phyloP scores from a whole-genome alignment of 495 filamentous ascomycete genomes.

The Penicillium arizonense region DNA sequence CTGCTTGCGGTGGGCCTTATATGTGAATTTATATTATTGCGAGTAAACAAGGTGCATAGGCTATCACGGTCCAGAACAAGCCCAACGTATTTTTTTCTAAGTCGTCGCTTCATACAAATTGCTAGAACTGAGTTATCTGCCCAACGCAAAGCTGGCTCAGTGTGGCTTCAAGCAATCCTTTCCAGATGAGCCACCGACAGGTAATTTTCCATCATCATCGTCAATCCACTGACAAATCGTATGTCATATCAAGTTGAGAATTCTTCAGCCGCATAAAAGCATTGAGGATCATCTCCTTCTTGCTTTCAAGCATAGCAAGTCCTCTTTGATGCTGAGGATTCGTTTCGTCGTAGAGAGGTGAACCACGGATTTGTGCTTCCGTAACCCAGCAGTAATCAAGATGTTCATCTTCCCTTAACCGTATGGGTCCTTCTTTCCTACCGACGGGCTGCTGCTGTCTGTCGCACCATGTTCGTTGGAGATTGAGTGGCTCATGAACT shows the following conservation, averaged over 20 bases:
- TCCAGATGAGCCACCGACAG: too few relatives aligned
- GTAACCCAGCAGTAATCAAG: conserved; percentile 1
- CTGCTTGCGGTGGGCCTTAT: too few relatives aligned
- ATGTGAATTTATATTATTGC: too few relatives aligned
- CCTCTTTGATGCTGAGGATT: not conserved
- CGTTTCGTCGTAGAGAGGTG: not conserved
- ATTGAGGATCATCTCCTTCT: not conserved
- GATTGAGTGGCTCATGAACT: not conserved
- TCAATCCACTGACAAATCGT: not conserved
- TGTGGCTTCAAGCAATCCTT: too few relatives aligned
- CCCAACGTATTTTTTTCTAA: too few relatives aligned
- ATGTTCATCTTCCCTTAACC: not conserved
- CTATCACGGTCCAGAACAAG: too few relatives aligned
- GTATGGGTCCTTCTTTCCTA: not conserved
- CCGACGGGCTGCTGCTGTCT: not conserved
- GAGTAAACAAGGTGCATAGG: too few relatives aligned
- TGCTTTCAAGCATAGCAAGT: conserved; percentile 3
- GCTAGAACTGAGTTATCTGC: too few relatives aligned
- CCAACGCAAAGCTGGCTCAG: too few relatives aligned
- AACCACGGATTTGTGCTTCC: not conserved
- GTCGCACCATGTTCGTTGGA: not conserved
- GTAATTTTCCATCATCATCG: not conserved
- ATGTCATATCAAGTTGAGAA: not conserved
- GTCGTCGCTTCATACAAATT: too few relatives aligned
- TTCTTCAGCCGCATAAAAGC: not conserved